These are phyloP conservation scores for Cordyceps javanica DNA, from an alignment of 2,329 filamentous ascomycete species.

Conservation along the genomic window DNA sequence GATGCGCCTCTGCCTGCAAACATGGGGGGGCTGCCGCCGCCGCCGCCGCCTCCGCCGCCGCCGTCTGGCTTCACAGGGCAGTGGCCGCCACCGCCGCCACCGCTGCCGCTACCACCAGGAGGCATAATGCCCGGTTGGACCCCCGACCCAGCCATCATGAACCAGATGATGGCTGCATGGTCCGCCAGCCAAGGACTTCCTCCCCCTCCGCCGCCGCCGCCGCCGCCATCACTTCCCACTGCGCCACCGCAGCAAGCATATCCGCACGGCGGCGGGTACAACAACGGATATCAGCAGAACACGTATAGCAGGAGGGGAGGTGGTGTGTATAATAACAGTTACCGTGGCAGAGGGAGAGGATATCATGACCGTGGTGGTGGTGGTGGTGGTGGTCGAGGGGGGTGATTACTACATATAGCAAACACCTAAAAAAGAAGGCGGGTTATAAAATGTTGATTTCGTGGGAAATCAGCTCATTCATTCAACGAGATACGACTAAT, in stretches of 20 bases:
- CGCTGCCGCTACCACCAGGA: slow-evolving; percentile 26
- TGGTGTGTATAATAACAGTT: slow-evolving; percentile 12
- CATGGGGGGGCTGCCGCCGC: slow-evolving; percentile 17
- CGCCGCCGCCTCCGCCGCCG: slow-evolving; percentile 29
- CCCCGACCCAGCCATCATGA: slow-evolving; percentile 13
- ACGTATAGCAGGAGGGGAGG: slow-evolving; percentile 15
- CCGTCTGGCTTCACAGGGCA: slow-evolving; percentile 34
- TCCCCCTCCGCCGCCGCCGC: slow-evolving; percentile 16
- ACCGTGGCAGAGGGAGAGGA: slow-evolving; percentile 24
- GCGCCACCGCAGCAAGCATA: background rate
- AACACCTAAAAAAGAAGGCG: no score
- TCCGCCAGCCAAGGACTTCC: slow-evolving; percentile 1
- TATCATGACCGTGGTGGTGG: no score
- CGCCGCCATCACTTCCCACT: background rate
- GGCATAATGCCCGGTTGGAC: slow-evolving; percentile 17
- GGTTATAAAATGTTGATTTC: no score
- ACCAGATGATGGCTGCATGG: slow-evolving; percentile 14
- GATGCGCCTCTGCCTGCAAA: slow-evolving; percentile 20
- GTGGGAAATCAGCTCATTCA: no score
- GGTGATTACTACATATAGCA: slow-evolving; percentile 12
- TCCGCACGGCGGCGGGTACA: background rate
- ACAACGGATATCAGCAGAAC: background rate
- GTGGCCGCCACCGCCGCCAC: slow-evolving; percentile 36
- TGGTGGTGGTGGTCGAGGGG: slow-evolving; percentile 26
- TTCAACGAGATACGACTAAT: no score